phyloP scores from a whole-genome alignment of 1,284 basidiomycete genomes.

The Puccinia triticina region DNA sequence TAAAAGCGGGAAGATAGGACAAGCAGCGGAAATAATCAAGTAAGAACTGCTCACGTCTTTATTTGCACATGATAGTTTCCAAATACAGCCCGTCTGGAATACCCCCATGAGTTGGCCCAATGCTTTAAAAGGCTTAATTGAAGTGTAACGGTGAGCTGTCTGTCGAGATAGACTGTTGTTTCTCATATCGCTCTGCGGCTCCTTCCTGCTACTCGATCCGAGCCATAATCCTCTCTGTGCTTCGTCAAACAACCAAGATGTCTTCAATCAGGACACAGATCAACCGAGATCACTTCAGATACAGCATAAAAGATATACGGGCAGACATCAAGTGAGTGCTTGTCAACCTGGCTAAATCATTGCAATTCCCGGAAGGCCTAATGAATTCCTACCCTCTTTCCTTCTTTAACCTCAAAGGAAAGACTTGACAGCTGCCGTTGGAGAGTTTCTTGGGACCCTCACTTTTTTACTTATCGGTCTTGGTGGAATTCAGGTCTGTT shows the following conservation, averaged over 20 bases:
- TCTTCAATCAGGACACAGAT: conserved; percentile 34
- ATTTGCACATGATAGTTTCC: not conserved
- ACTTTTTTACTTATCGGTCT: conserved; percentile 46
- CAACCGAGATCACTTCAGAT: conserved; percentile 32
- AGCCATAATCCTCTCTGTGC: not conserved
- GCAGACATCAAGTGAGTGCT: conserved; percentile 23
- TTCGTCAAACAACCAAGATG: conserved; percentile 21
- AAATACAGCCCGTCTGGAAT: not conserved
- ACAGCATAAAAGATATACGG: conserved; percentile 13
- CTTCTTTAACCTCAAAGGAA: conserved; percentile 9
- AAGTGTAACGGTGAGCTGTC: not conserved
- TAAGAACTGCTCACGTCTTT: not conserved
- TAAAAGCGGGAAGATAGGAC: not conserved
- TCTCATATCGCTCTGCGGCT: not conserved
- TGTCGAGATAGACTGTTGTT: not conserved
- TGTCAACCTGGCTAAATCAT: not conserved
- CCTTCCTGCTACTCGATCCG: conserved; percentile 11
- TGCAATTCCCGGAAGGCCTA: not conserved
- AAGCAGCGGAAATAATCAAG: not conserved
- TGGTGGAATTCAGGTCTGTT: conserved; percentile 48
- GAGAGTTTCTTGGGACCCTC: conserved; percentile 49
- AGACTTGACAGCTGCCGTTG: conserved; percentile 44
- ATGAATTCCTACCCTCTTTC: not conserved
- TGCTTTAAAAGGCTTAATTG: conserved; percentile 13
- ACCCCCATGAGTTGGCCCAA: not conserved